Percentiles rank a stretch among this genome's conserved stretches.
Evolutionary conservation across 257 asterid species (phyloP).

Genomic region (Cordia subcordata): DNA sequence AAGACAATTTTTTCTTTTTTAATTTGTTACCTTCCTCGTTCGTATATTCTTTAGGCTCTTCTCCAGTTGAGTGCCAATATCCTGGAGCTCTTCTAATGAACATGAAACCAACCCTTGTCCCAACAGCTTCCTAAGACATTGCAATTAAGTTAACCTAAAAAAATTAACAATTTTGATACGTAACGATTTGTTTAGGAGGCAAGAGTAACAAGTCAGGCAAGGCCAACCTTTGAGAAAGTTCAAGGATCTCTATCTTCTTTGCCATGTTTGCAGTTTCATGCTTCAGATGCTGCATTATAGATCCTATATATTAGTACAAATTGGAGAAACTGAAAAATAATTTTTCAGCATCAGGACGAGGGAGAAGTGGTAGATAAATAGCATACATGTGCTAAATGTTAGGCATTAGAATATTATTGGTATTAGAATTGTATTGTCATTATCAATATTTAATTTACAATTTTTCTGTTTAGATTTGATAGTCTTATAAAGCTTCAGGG

Average conservation of each 20-base stretch:
- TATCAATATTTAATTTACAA: no score
- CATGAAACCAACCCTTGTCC: conserved; percentile 15
- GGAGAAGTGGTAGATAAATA: neutral
- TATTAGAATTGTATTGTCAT: no score
- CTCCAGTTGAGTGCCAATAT: conserved; percentile 9
- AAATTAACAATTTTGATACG: no score
- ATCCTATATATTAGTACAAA: neutral
- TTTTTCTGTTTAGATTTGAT: no score
- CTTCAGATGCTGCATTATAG: conserved; percentile 8
- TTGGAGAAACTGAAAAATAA: neutral
- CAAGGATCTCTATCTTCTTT: conserved; percentile 18
- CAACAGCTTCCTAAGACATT: conserved; percentile 12
- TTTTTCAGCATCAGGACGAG: neutral
- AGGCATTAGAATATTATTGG: neutral
- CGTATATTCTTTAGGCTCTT: conserved; percentile 13
- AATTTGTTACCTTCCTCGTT: conserved; percentile 14
- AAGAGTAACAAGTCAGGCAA: neutral
- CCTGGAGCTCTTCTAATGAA: conserved; percentile 13
- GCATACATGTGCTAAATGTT: neutral
- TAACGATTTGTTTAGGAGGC: neutral
- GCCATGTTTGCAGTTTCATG: conserved; percentile 10
- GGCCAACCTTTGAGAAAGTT: conserved; percentile 18
- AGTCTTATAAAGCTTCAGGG: no score
- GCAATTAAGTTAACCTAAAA: neutral
- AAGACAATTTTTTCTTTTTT: no score